Evolutionary conservation across 192 early-diverging fungal genomes (phyloP).

Genomic region (Umbelopsis isabellina): DNA sequence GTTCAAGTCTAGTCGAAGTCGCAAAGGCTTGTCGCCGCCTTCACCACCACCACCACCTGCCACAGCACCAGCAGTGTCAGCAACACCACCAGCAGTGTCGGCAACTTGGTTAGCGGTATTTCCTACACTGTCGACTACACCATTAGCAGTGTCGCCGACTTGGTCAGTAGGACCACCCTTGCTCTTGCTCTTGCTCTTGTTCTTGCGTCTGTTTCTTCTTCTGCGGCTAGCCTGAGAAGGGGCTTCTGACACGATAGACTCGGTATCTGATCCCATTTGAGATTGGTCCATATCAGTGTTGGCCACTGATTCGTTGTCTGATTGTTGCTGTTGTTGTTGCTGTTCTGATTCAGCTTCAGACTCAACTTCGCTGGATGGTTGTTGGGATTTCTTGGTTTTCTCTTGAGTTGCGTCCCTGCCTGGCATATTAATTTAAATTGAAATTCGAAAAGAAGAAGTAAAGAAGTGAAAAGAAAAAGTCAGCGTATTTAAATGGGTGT

Average conservation of each 20-base stretch:
- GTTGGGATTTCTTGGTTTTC: too few relatives aligned
- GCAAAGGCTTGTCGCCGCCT: slow-evolving; percentile 18
- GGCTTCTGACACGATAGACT: neutral
- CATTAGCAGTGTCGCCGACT: neutral
- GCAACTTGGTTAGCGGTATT: slow-evolving; percentile 23
- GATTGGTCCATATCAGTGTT: neutral
- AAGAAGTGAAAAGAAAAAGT: too few relatives aligned
- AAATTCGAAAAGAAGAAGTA: neutral
- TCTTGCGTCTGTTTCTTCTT: slow-evolving; percentile 8
- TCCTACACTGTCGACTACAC: slow-evolving; percentile 15
- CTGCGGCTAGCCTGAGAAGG: slow-evolving; percentile 2
- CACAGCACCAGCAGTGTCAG: slow-evolving; percentile 3
- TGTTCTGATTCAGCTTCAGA: neutral
- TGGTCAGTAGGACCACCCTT: neutral
- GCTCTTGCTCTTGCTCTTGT: slow-evolving; percentile 1
- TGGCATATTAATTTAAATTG: slow-evolving; percentile 2
- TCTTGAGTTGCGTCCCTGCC: too few relatives aligned
- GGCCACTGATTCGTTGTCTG: slow-evolving; percentile 4
- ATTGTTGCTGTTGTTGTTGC: neutral
- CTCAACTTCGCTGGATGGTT: neutral
- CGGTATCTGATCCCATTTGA: slow-evolving; percentile 3
- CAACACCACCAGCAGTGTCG: slow-evolving; percentile 16
- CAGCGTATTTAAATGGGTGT: too few relatives aligned
- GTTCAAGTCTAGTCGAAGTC: slow-evolving; percentile 29
- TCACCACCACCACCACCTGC: slow-evolving; percentile 17